These are phyloP conservation scores for Luvunga scandens DNA, from an alignment of 345 rosid species.

Conservation along the genomic window DNA sequence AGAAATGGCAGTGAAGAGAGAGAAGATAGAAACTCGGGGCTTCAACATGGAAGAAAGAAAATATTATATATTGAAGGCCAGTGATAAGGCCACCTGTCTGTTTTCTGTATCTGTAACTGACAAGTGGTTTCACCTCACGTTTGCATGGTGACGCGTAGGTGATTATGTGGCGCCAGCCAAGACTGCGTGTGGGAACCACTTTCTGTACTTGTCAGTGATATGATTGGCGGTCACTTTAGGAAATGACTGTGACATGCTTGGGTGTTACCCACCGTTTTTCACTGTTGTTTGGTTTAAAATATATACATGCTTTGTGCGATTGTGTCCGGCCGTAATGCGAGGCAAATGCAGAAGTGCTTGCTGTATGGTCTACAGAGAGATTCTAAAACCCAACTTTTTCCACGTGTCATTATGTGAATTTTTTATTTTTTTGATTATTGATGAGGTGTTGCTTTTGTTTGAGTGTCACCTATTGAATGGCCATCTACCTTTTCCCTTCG, in stretches of 20 bases:
- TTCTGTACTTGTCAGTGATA: not conserved
- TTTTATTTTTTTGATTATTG: not conserved
- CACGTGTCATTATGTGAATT: not conserved
- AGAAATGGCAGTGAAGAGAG: not conserved
- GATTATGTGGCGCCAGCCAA: constrained; percentile 1
- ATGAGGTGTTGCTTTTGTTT: not conserved
- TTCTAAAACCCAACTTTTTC: constrained; percentile 7
- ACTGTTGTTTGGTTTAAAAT: constrained; percentile 13
- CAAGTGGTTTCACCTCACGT: constrained; percentile 18
- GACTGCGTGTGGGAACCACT: not conserved
- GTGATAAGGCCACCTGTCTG: not conserved
- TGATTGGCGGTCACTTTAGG: constrained; percentile 9
- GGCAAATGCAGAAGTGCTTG: constrained; percentile 1
- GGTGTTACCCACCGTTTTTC: not conserved
- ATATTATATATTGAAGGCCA: constrained; percentile 15
- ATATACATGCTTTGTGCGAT: no score
- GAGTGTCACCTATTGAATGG: constrained; percentile 13
- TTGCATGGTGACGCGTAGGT: not conserved
- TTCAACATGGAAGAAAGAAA: constrained; percentile 13
- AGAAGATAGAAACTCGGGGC: not conserved
- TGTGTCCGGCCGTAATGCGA: not conserved
- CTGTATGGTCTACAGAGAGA: constrained; percentile 10
- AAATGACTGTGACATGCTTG: not conserved
- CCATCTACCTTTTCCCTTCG: not conserved
- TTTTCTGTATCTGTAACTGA: not conserved